A percentile compares a stretch with the other conserved stretches of the same genome.
Evolutionary conservation across 1,284 basidiomycete species (phyloP).

Genomic region (Moniliella sp.): DNA sequence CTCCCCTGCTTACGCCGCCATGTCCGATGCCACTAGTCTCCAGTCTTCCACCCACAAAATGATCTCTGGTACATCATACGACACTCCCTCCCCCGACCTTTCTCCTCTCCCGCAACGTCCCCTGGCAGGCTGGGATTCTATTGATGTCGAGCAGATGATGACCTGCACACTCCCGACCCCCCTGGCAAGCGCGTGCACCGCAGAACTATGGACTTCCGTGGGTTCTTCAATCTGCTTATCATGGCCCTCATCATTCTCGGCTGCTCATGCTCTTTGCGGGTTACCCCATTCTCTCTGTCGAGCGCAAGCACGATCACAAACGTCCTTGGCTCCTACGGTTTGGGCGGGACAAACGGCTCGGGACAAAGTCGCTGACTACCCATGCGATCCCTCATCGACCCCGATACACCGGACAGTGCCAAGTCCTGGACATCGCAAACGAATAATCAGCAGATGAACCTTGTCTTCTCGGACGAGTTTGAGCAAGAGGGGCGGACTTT

Average conservation of each 20-base stretch:
- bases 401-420: slow-evolving; percentile 12
- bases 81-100: too few species aligned
- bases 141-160: slow-evolving; percentile 26
- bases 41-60: too few species aligned
- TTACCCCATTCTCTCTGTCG: slow-evolving; percentile 1
- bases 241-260: slow-evolving; percentile 1
- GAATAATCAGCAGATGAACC: slow-evolving; percentile 13
- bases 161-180: slow-evolving; percentile 6
- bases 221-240: slow-evolving; percentile 1
- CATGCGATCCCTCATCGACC: slow-evolving; percentile 7
- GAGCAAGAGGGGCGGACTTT: slow-evolving; percentile 20
- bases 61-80: too few species aligned
- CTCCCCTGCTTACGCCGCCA: too few species aligned
- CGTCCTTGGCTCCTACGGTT: background rate
- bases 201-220: slow-evolving; percentile 1
- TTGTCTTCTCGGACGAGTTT: slow-evolving; percentile 26
- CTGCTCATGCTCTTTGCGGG: slow-evolving; percentile 1
- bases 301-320: background rate
- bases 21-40: too few species aligned
- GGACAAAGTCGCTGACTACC: slow-evolving; percentile 5
- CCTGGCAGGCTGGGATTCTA: too few species aligned
- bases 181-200: background rate
- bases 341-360: slow-evolving; percentile 30
- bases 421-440: slow-evolving; percentile 5
- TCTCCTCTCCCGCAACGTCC: too few species aligned